Base-by-base conservation (phyloP, 2,329 filamentous ascomycete genomes). In the Cladosporium sp. region DNA sequence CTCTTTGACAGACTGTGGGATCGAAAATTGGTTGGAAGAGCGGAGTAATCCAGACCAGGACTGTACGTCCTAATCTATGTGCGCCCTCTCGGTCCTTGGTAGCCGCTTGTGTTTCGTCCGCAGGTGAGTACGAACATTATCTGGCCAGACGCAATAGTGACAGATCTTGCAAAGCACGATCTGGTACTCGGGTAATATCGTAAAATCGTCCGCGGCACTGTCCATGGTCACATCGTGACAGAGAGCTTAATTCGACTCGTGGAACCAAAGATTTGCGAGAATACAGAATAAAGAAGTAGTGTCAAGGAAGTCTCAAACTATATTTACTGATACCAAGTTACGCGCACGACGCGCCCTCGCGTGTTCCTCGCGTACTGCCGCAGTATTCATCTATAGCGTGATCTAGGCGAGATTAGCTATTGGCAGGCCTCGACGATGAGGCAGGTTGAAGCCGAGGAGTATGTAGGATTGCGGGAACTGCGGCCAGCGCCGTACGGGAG, bases 71-170 rank as follows among this genome's bases (percentile, higher is more conserved):
- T 44, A 27, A 13, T 6, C 11, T 34, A 44, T 44, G 11, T 15
- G 19, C 12, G 30, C 29, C 30, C 42, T 44, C 42, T 44, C 42
- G 6, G 11, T n/a, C 17, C 12, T 44, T 17, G 24, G 30, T 17
- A 45, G n/a, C 18, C 32, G 19, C 11, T 18, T 45, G 32, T 45
- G 43, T 18, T 24, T 45, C 22, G 32, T 18, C 32, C 30, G 32
- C 6, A 45, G 18, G 32, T 45, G 17, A 18, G 29, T 43, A 34
- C 42, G 42, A 43, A 27, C 29, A 17, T 43, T 36, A 22, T 43
- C 42, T 43, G 42, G 42, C 42, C 29, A 43, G 7, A 43, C 42
- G 11, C 42, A 43, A 15, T 43, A 43, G 29, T 43, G 42, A 29
- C 42, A 43, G 9, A 34, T 43, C 18, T 43, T 20, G 18, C 42